Conservation (phyloP, 2,329 filamentous ascomycete species). For the Fusarium sp. region DNA sequence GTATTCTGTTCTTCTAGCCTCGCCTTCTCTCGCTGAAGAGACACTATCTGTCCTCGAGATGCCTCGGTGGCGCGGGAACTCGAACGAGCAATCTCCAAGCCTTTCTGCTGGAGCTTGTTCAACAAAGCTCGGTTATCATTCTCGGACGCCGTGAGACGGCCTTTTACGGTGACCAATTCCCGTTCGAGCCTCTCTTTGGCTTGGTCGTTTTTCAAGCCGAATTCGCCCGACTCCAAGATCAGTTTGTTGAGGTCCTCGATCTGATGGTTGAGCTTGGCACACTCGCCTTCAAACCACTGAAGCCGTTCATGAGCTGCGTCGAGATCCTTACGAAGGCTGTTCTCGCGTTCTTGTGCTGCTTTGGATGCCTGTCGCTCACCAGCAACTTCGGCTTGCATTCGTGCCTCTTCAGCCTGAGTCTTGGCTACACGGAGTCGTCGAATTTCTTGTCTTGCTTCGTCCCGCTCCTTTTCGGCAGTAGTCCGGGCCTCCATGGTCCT, state of each 20-base stretch:
- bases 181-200: constrained; percentile 92
- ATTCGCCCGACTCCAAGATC: constrained; percentile 88
- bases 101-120: constrained; percentile 97
- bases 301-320: constrained; percentile 80
- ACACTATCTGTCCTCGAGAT: constrained; percentile 77
- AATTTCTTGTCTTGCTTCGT: constrained; percentile 87
- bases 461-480: constrained; percentile 84
- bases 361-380: constrained; percentile 82
- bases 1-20: constrained; percentile 84
- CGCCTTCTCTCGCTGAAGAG: constrained; percentile 83
- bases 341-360: constrained; percentile 81
- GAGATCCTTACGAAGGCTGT: constrained; percentile 79
- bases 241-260: constrained; percentile 87
- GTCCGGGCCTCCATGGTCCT: constrained; percentile 83
- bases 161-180: constrained; percentile 90
- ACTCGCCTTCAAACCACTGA: constrained; percentile 81
- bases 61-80: constrained; percentile 86
- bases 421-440: constrained; percentile 84
- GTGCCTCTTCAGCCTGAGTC: constrained; percentile 84
- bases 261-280: constrained; percentile 76
- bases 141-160: constrained; percentile 87
- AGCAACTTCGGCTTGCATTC: constrained; percentile 80
- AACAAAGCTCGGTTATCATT: constrained; percentile 95
- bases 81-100: constrained; percentile 91
- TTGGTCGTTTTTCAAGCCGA: constrained; percentile 89